These are phyloP conservation scores for Wickerhamomyces canadensis DNA, from an alignment of 805 yeast species.

Conservation along the genomic window DNA sequence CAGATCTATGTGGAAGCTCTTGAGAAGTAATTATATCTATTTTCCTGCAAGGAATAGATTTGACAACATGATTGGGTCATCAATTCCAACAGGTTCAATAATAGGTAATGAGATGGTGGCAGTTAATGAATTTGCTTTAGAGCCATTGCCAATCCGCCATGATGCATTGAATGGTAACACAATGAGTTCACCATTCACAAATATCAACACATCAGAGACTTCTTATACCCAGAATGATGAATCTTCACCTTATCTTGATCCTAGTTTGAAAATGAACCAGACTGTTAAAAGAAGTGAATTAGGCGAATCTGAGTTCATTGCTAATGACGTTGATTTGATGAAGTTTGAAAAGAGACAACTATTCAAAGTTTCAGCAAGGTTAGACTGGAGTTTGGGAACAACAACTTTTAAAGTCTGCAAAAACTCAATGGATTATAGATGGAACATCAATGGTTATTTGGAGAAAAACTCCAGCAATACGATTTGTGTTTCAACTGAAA, in stretches of 20 bases:
- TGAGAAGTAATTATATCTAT: neutral
- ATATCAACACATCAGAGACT: neutral
- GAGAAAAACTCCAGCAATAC: slow-evolving; percentile 9
- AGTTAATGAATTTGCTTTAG: neutral
- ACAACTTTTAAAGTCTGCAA: slow-evolving; percentile 5
- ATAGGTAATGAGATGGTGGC: too few species aligned
- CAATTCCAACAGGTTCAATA: neutral
- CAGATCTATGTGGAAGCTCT: neutral
- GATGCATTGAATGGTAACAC: neutral
- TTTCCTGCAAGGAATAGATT: slow-evolving; percentile 1
- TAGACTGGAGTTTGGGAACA: neutral
- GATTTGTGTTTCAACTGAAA: slow-evolving; percentile 7
- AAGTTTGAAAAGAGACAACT: slow-evolving; percentile 4
- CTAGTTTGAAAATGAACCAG: slow-evolving; percentile 7
- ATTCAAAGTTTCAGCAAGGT: slow-evolving; percentile 2
- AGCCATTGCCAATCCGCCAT: neutral
- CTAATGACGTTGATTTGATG: neutral
- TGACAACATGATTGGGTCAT: neutral
- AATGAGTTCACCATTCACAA: neutral
- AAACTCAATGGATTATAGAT: slow-evolving; percentile 7
- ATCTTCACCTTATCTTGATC: slow-evolving; percentile 17
- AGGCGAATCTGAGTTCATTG: slow-evolving; percentile 1
- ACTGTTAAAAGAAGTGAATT: neutral
- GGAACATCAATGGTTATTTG: slow-evolving; percentile 18
- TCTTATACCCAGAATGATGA: neutral